Percentiles rank a stretch among this genome's conserved stretches.
Conservation (phyloP, 2,329 filamentous ascomycete species). For the Diaporthe velutina region DNA sequence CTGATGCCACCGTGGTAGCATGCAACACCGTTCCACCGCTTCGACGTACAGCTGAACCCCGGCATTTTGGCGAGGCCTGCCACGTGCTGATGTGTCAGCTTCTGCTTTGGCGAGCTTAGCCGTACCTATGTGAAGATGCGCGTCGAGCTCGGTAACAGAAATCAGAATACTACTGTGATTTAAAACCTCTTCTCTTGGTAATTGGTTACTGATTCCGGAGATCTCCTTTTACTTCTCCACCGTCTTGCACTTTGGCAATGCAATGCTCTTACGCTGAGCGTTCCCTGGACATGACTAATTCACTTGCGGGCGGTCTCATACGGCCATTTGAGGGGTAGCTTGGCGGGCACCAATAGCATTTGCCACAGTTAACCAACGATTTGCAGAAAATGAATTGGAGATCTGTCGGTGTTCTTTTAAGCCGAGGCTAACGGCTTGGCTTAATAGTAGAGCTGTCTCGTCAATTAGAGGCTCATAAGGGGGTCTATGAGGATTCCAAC, state of each 20-base stretch:
- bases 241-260: neutral
- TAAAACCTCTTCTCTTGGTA: too few relatives aligned
- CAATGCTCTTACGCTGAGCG: neutral
- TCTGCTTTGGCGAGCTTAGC: too few relatives aligned
- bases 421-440: neutral
- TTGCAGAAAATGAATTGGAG: neutral
- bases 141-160: too few relatives aligned
- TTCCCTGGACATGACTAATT: neutral
- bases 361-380: neutral
- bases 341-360: constrained; percentile 3
- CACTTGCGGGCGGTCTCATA: neutral
- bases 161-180: too few relatives aligned
- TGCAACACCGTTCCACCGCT: too few relatives aligned
- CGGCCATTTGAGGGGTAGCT: neutral
- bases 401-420: neutral
- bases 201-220: neutral
- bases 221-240: neutral
- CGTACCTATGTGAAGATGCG: too few relatives aligned
- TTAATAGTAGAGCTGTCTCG: neutral
- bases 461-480: neutral
- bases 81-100: too few relatives aligned
- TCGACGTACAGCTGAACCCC: too few relatives aligned
- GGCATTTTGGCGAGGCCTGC: too few relatives aligned
- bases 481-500: neutral
- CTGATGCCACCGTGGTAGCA: too few relatives aligned